Percentiles rank a stretch among this genome's conserved stretches.
Conservation (phyloP, 2,329 filamentous ascomycete species). For the Didymella lethalis region DNA sequence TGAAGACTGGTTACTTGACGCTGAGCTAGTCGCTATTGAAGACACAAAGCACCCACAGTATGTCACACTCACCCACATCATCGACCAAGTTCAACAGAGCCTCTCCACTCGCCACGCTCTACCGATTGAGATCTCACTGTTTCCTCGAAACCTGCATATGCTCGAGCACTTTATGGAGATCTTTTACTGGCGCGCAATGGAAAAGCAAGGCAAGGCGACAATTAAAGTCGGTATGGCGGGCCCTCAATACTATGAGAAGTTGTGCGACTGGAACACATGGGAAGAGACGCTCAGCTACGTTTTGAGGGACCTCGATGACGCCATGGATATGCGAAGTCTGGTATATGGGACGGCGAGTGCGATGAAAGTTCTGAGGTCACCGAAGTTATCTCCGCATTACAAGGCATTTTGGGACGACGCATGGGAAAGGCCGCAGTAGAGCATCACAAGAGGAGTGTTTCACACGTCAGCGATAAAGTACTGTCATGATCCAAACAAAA, state of each 20-base stretch:
- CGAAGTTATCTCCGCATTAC: not conserved
- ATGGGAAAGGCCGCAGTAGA: constrained; percentile 5
- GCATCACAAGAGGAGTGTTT: too few species aligned
- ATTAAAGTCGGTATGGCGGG: constrained; percentile 20
- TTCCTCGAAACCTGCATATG: constrained; percentile 19
- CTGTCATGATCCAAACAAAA: too few species aligned
- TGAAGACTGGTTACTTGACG: constrained; percentile 8
- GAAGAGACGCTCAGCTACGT: constrained; percentile 21
- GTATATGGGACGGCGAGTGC: constrained; percentile 11
- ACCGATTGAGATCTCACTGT: constrained; percentile 16
- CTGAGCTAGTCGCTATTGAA: not conserved
- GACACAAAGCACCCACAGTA: constrained; percentile 11
- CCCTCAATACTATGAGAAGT: constrained; percentile 4
- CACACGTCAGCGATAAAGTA: too few species aligned
- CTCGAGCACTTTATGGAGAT: constrained; percentile 22
- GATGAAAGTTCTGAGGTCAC: constrained; percentile 12
- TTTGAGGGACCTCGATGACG: constrained; percentile 16
- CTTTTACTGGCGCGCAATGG: constrained; percentile 19
- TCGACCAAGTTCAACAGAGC: constrained; percentile 17
- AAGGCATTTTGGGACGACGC: constrained; percentile 9
- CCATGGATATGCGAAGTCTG: constrained; percentile 20
- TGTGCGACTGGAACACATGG: constrained; percentile 7
- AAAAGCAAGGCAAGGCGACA: constrained; percentile 4
- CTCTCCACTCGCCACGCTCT: constrained; percentile 10
- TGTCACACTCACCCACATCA: constrained; percentile 5